These are phyloP conservation scores for Fusarium humuli DNA, from an alignment of 2,329 filamentous ascomycete genomes.

Conservation along the genomic window DNA sequence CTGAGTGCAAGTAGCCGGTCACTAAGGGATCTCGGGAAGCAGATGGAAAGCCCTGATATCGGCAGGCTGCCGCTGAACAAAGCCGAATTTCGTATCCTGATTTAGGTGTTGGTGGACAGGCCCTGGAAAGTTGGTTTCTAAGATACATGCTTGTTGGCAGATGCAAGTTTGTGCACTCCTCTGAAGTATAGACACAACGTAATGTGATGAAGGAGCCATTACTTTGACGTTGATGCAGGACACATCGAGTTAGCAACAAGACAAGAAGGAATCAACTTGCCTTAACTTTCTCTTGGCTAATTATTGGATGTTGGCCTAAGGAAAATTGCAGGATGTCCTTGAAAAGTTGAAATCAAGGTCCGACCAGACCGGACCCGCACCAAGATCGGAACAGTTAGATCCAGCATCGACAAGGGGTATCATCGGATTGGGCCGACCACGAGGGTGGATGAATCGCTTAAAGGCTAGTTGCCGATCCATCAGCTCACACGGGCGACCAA, in stretches of 20 bases:
- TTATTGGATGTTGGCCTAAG: neutral
- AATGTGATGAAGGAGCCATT: neutral
- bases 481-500: conserved; percentile 37
- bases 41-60: conserved; percentile 20
- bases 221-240: conserved; percentile 22
- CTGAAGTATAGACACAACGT: neutral
- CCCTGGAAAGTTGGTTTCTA: neutral
- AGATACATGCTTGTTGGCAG: neutral
- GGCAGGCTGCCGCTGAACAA: conserved; percentile 29
- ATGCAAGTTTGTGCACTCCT: neutral
- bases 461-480: conserved; percentile 46
- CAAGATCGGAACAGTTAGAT: conserved; percentile 47
- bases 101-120: conserved; percentile 20
- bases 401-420: conserved; percentile 40
- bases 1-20: conserved; percentile 26
- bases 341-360: conserved; percentile 9
- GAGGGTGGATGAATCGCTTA: conserved; percentile 41
- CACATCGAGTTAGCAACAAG: conserved; percentile 13
- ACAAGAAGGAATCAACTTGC: conserved; percentile 25
- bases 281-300: conserved; percentile 9
- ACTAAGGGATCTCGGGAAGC: conserved; percentile 15
- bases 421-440: conserved; percentile 45
- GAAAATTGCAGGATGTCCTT: conserved; percentile 7
- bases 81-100: conserved; percentile 39
- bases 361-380: conserved; percentile 35